Evolutionary conservation across 2,329 filamentous ascomycete genomes (phyloP).

Genomic region (Didymella exigua): DNA sequence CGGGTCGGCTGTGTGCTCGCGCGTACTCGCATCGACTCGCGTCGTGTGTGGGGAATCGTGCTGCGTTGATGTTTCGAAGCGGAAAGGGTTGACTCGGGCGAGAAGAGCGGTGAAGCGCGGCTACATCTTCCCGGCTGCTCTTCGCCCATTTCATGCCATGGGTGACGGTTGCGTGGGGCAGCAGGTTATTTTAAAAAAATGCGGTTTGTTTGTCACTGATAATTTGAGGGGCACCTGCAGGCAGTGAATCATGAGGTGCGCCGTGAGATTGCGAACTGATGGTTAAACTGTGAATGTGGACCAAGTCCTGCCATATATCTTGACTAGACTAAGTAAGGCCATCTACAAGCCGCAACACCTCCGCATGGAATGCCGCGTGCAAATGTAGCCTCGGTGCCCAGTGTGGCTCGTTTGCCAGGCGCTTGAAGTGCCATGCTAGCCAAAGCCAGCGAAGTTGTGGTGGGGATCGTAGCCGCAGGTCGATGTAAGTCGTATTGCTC

Average conservation of each 20-base stretch:
- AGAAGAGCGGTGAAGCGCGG: constrained; percentile 19
- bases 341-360: constrained; percentile 7
- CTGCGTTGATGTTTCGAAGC: constrained; percentile 5
- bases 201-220: constrained; percentile 8
- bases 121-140: constrained; percentile 6
- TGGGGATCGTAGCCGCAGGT: constrained; percentile 1
- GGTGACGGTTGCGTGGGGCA: constrained; percentile 14
- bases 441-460: background rate
- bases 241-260: constrained; percentile 15
- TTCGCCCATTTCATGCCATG: constrained; percentile 5
- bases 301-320: constrained; percentile 15
- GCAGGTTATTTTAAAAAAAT: background rate
- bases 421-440: background rate
- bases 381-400: background rate
- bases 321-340: constrained; percentile 8
- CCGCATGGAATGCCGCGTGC: background rate
- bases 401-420: constrained; percentile 1
- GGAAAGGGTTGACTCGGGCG: constrained; percentile 7
- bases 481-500: constrained; percentile 16
- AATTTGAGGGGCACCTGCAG: constrained; percentile 10
- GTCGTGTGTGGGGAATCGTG: background rate
- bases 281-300: constrained; percentile 18
- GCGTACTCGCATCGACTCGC: background rate
- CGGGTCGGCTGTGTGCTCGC: constrained; percentile 3
- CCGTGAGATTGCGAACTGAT: constrained; percentile 10